These are phyloP conservation scores for Diospyros lotus DNA, from an alignment of 148 eudicot species.

Conservation along the genomic window DNA sequence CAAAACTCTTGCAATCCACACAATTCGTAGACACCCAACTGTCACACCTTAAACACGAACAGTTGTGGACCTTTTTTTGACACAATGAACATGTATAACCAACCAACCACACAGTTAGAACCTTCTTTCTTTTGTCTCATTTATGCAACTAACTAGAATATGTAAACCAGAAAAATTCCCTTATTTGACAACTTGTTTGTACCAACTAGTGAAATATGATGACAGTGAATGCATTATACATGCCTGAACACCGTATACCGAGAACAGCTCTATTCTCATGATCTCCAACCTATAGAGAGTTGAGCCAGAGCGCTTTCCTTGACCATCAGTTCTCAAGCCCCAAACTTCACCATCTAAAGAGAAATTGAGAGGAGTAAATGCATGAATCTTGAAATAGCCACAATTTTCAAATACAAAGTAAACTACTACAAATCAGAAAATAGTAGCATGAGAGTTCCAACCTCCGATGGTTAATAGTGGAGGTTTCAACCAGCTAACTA, in stretches of 20 bases:
- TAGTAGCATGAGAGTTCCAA: neutral
- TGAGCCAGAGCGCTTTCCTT: slow-evolving; percentile 22
- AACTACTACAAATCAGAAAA: no score
- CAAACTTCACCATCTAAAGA: slow-evolving; percentile 33
- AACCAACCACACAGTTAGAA: neutral
- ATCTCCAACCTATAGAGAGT: slow-evolving; percentile 46
- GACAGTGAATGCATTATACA: slow-evolving; percentile 16
- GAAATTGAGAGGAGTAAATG: slow-evolving; percentile 5
- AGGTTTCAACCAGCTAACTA: neutral
- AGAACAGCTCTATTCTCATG: slow-evolving; percentile 41
- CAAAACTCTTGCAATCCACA: neutral
- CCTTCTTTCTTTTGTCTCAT: neutral
- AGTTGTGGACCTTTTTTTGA: neutral
- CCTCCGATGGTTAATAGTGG: neutral
- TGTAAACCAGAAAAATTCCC: neutral
- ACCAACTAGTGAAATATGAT: neutral
- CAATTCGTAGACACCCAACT: neutral
- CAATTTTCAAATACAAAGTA: neutral
- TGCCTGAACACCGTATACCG: slow-evolving; percentile 51
- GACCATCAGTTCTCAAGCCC: slow-evolving; percentile 18
- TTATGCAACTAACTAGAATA: neutral
- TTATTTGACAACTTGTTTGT: neutral
- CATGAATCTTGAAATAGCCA: neutral
- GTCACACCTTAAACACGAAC: neutral
- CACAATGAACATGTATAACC: neutral